Percentiles rank a stretch among this genome's conserved stretches.
Evolutionary conservation across 345 rosid species (phyloP).

Genomic region (Linum usitatissimum): DNA sequence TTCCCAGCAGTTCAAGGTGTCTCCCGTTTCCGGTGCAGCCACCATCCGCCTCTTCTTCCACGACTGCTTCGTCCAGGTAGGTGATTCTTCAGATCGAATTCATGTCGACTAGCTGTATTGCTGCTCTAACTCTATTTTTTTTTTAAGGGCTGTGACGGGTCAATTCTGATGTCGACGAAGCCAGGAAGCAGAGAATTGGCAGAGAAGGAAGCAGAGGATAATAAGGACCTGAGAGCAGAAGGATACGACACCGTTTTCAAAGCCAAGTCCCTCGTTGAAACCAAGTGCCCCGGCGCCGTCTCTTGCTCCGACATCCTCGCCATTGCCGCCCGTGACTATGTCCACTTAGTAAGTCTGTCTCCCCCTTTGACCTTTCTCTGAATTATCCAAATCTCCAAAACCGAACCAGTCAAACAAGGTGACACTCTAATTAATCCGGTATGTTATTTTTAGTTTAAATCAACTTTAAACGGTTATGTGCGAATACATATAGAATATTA

Average conservation of each 20-base stretch:
- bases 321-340: conserved; percentile 61
- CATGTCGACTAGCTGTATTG: too few relatives aligned
- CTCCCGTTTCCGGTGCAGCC: conserved; percentile 73
- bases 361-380: neutral
- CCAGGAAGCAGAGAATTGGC: conserved; percentile 52
- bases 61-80: conserved; percentile 84
- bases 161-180: conserved; percentile 48
- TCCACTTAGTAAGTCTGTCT: conserved; percentile 36
- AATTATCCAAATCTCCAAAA: too few relatives aligned
- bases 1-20: conserved; percentile 55
- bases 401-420: too few relatives aligned
- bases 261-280: conserved; percentile 68
- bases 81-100: too few relatives aligned
- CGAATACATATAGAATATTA: too few relatives aligned
- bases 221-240: conserved; percentile 49
- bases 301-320: conserved; percentile 39
- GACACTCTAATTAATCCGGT: too few relatives aligned
- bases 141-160: conserved; percentile 72
- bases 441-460: too few relatives aligned
- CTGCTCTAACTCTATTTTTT: too few relatives aligned
- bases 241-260: conserved; percentile 47
- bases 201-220: conserved; percentile 69
- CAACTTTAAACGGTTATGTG: too few relatives aligned
- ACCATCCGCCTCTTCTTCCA: conserved; percentile 90
- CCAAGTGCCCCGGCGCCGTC: conserved; percentile 67